A percentile compares a stretch with the other conserved stretches of the same genome.
Evolutionary conservation across 768 basidiomycete species (phyloP).

Genomic region (Amanita muscaria): DNA sequence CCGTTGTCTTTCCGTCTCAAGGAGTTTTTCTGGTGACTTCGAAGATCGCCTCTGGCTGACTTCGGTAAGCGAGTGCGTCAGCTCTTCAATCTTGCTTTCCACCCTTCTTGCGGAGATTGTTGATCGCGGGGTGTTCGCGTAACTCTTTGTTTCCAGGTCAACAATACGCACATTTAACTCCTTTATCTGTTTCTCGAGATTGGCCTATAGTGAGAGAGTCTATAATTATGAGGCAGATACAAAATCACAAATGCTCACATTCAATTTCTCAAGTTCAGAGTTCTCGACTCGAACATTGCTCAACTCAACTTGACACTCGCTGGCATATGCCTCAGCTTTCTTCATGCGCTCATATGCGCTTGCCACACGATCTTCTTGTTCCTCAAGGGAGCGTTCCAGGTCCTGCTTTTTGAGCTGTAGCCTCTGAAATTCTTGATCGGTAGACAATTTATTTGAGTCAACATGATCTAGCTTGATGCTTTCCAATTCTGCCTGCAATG

Average conservation of each 20-base stretch:
- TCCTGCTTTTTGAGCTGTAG: conserved; percentile 78
- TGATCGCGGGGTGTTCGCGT: conserved; percentile 54
- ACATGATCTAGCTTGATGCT: conserved; percentile 69
- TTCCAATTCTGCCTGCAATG: conserved; percentile 73
- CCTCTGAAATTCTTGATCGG: conserved; percentile 67
- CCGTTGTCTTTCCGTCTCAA: conserved; percentile 56
- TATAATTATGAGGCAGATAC: conserved; percentile 1
- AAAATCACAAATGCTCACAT: conserved; percentile 35
- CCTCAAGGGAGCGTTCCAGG: conserved; percentile 67
- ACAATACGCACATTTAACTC: conserved; percentile 77
- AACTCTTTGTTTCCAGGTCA: conserved; percentile 74
- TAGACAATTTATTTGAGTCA: conserved; percentile 59
- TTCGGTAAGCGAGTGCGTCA: conserved; percentile 50
- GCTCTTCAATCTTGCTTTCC: conserved; percentile 67
- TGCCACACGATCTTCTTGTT: conserved; percentile 64
- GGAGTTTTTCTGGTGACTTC: conserved; percentile 28
- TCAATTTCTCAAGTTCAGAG: conserved; percentile 67
- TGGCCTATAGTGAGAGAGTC: conserved; percentile 40
- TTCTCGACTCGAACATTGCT: conserved; percentile 75
- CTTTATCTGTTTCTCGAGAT: conserved; percentile 77
- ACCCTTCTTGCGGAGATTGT: conserved; percentile 47
- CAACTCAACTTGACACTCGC: conserved; percentile 68
- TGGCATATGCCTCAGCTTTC: conserved; percentile 69
- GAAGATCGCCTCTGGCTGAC: conserved; percentile 33
- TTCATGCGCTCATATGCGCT: conserved; percentile 73